Percentiles rank a stretch among this genome's conserved stretches.
These are phyloP conservation scores for Solanum hybrid DNA, from an alignment of 305 asterid species.

Conservation along the genomic window DNA sequence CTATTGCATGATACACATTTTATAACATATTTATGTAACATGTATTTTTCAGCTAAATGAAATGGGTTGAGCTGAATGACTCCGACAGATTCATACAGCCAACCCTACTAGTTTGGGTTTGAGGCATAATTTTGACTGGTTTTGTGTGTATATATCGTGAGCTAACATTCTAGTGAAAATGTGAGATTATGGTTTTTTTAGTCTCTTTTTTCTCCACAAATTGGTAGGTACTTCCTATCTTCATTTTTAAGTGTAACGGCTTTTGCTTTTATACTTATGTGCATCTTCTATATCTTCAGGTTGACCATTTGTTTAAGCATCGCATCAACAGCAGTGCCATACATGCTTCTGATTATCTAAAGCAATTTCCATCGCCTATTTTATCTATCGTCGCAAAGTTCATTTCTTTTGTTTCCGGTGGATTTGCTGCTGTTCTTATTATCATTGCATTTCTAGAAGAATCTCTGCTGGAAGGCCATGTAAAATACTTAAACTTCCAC, in stretches of 20 bases:
- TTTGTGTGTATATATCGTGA: background rate
- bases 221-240: background rate
- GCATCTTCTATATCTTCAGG: conserved; percentile 32
- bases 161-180: background rate
- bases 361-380: conserved; percentile 89
- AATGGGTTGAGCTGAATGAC: background rate
- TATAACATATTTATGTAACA: background rate
- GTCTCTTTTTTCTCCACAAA: background rate
- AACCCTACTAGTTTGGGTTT: background rate
- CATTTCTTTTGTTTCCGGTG: conserved; percentile 94
- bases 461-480: conserved; percentile 99
- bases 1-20: too few species aligned
- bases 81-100: background rate
- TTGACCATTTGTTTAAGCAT: conserved; percentile 94
- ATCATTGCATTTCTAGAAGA: conserved; percentile 91
- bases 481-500: conserved; percentile 21
- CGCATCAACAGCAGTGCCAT: conserved; percentile 63
- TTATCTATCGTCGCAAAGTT: conserved; percentile 78
- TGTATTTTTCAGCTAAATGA: background rate
- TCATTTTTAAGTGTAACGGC: background rate
- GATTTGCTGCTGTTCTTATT: conserved; percentile 95
- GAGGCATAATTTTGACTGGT: background rate
- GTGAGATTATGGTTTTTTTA: background rate
- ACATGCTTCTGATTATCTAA: conserved; percentile 77
- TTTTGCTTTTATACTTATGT: background rate